These are phyloP conservation scores for Vitis hybrid DNA, from an alignment of 177 flowering plant genomes.

Conservation along the genomic window DNA sequence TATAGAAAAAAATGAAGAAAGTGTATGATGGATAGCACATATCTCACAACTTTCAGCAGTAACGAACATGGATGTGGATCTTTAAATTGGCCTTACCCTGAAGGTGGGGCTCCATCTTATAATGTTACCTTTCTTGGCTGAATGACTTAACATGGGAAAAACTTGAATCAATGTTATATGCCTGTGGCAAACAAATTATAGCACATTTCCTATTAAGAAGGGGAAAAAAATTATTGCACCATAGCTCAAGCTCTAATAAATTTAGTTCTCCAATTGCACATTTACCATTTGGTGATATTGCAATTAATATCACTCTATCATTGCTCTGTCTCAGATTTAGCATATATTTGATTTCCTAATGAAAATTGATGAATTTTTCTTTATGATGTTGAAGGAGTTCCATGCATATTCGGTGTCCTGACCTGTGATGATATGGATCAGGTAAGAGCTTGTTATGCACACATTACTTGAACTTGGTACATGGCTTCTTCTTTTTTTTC, in stretches of 20 bases:
- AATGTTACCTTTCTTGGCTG: too few species aligned
- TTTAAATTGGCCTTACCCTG: too few species aligned
- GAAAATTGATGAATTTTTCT: constrained; percentile 2
- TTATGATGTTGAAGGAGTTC: constrained; percentile 66
- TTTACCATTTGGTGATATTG: not conserved
- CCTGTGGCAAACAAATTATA: too few species aligned
- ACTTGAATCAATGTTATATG: too few species aligned
- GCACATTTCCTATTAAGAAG: too few species aligned
- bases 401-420: constrained; percentile 92
- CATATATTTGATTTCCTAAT: not conserved
- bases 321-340: not conserved
- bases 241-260: not conserved
- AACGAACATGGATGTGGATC: too few species aligned
- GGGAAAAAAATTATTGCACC: not conserved
- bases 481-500: too few species aligned
- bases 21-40: too few species aligned
- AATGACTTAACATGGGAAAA: too few species aligned
- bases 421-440: constrained; percentile 96
- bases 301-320: not conserved
- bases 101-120: too few species aligned
- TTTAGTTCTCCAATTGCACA: not conserved
- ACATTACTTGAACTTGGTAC: not conserved
- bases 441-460: constrained; percentile 37
- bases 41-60: too few species aligned
- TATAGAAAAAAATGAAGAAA: too few species aligned